Percentiles rank a stretch among this genome's conserved stretches.
Evolutionary conservation across 2,329 filamentous ascomycete species (phyloP).

Genomic region (Cytospora leucostoma): DNA sequence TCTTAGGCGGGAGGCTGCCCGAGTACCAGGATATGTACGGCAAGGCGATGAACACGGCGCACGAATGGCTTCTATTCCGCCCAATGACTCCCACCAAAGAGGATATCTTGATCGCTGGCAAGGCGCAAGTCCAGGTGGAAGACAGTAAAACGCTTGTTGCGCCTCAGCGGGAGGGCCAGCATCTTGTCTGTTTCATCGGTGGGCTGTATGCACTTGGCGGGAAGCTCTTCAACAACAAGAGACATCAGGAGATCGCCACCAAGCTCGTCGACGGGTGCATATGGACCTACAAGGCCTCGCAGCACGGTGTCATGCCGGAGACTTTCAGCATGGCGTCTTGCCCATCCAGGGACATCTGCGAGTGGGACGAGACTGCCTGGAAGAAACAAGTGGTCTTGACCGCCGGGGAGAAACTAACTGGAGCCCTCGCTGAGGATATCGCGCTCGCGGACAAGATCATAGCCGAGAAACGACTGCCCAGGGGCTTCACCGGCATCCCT

Average conservation of each 20-base stretch:
- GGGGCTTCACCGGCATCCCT: conserved; percentile 15
- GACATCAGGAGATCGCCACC: conserved; percentile 46
- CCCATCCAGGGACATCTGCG: conserved; percentile 31
- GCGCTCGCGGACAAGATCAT: conserved; percentile 13
- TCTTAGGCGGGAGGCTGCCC: conserved; percentile 58
- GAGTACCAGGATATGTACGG: conserved; percentile 61
- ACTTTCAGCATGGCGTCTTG: conserved; percentile 47
- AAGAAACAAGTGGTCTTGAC: conserved; percentile 28
- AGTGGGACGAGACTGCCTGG: conserved; percentile 36
- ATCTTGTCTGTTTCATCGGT: conserved; percentile 54
- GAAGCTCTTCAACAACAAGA: conserved; percentile 43
- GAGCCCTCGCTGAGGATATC: conserved; percentile 15
- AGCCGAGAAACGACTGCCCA: conserved; percentile 12
- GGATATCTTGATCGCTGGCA: conserved; percentile 58
- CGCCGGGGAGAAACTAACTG: conserved; percentile 17
- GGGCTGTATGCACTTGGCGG: conserved; percentile 53
- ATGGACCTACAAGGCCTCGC: conserved; percentile 51
- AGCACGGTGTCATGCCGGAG: conserved; percentile 56
- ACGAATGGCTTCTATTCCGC: conserved; percentile 61
- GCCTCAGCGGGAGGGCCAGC: conserved; percentile 41
- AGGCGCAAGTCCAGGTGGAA: conserved; percentile 32
- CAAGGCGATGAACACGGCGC: conserved; percentile 55
- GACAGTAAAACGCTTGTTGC: conserved; percentile 25
- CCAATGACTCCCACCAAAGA: conserved; percentile 59
- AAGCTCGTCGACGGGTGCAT: conserved; percentile 54